These are phyloP conservation scores for Calocybe cyanea DNA, from an alignment of 768 basidiomycete genomes.

Conservation along the genomic window DNA sequence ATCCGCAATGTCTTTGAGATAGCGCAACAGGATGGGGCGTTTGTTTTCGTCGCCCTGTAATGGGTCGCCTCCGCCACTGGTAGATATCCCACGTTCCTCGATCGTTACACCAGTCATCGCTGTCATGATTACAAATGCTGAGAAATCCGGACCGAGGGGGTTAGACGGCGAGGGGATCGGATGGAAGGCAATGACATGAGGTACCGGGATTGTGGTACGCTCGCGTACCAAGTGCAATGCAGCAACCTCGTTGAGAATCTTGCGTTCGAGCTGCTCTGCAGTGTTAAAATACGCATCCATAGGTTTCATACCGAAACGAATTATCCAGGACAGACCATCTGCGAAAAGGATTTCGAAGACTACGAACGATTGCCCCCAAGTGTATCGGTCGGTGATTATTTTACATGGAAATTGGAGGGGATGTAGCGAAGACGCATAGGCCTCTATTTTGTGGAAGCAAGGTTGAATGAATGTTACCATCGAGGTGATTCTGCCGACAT, in stretches of 20 bases:
- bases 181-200: slow-evolving; percentile 33
- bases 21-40: slow-evolving; percentile 31
- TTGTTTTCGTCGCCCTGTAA: slow-evolving; percentile 31
- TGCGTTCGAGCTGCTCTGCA: slow-evolving; percentile 37
- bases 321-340: slow-evolving; percentile 32
- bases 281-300: slow-evolving; percentile 40
- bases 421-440: slow-evolving; percentile 32
- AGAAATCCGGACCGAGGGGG: slow-evolving; percentile 33
- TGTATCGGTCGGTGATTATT: slow-evolving; percentile 30
- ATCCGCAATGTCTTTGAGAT: slow-evolving; percentile 37
- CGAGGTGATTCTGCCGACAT: slow-evolving; percentile 30
- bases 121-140: slow-evolving; percentile 40
- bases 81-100: slow-evolving; percentile 37
- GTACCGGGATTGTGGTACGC: slow-evolving; percentile 38
- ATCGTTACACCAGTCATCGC: slow-evolving; percentile 37
- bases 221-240: slow-evolving; percentile 35
- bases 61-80: slow-evolving; percentile 23
- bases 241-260: slow-evolving; percentile 42
- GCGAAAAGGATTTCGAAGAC: slow-evolving; percentile 35
- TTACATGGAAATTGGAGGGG: slow-evolving; percentile 25
- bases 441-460: slow-evolving; percentile 25
- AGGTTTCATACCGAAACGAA: slow-evolving; percentile 37
- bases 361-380: slow-evolving; percentile 39
- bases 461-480: slow-evolving; percentile 32
- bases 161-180: slow-evolving; percentile 29